phyloP scores from a whole-genome alignment of 208 protist genomes.

The Trypanosoma platydactyli region DNA sequence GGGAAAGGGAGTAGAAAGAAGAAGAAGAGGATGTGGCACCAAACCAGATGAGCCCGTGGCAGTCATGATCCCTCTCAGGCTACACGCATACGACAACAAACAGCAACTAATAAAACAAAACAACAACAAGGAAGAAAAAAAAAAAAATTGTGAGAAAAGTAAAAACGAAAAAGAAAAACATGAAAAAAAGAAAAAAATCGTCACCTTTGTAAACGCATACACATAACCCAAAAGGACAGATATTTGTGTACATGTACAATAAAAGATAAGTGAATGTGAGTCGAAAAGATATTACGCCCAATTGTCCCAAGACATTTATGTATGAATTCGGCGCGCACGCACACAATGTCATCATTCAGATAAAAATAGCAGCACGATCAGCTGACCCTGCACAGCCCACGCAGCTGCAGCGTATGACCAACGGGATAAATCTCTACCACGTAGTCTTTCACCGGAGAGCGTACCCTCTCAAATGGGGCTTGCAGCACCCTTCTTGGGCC shows the following conservation, averaged over 20 bases:
- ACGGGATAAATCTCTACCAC: slow-evolving; percentile 32
- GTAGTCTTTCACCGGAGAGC: slow-evolving; percentile 51
- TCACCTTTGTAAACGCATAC: background rate
- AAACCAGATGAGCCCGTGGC: too few relatives aligned
- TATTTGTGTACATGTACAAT: too few relatives aligned
- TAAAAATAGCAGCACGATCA: background rate
- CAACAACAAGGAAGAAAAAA: slow-evolving; percentile 13
- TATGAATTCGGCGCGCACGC: too few relatives aligned
- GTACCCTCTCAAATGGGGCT: slow-evolving; percentile 43
- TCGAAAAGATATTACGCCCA: too few relatives aligned
- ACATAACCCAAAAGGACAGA: too few relatives aligned
- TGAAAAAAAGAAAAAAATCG: slow-evolving; percentile 20
- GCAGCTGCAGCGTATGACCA: slow-evolving; percentile 8
- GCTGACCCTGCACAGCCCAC: background rate
- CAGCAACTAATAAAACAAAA: slow-evolving; percentile 5
- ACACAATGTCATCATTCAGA: background rate
- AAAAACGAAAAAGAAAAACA: slow-evolving; percentile 17
- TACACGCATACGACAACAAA: too few relatives aligned
- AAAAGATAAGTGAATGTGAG: background rate
- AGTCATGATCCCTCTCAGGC: too few relatives aligned
- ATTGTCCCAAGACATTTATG: too few relatives aligned
- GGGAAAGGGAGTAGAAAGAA: too few relatives aligned
- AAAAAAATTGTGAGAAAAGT: slow-evolving; percentile 7
- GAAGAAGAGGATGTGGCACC: too few relatives aligned
- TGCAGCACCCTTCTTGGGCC: background rate